These are phyloP conservation scores for Sporopachydermia quercuum DNA, from an alignment of 805 yeast genomes.

Conservation along the genomic window DNA sequence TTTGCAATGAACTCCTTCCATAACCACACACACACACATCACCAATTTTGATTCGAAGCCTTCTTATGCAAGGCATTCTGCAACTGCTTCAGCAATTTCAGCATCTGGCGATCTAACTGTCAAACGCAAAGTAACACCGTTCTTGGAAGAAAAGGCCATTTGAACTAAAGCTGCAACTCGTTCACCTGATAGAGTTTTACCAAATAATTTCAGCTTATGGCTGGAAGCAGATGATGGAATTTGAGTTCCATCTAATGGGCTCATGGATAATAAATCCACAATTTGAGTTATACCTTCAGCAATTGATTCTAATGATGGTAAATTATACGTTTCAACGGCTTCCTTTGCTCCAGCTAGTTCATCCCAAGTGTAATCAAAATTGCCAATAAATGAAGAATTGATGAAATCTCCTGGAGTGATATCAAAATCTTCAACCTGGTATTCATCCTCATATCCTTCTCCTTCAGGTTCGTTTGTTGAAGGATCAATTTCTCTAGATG, in stretches of 20 bases:
- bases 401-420: constrained; percentile 72
- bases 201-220: constrained; percentile 71
- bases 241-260: constrained; percentile 65
- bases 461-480: constrained; percentile 51
- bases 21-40: too few relatives aligned
- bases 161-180: constrained; percentile 27
- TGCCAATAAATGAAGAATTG: constrained; percentile 60
- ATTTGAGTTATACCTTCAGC: constrained; percentile 46
- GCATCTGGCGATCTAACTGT: constrained; percentile 26
- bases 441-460: constrained; percentile 88
- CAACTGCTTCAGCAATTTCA: constrained; percentile 34
- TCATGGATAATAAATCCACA: constrained; percentile 37
- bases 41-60: too few relatives aligned
- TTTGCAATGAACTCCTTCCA: too few relatives aligned
- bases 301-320: constrained; percentile 31
- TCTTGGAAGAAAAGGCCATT: constrained; percentile 26
- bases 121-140: constrained; percentile 32
- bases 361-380: constrained; percentile 61
- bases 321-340: constrained; percentile 49
- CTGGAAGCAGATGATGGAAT: constrained; percentile 36
- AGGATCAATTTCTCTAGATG: constrained; percentile 67
- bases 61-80: constrained; percentile 30
- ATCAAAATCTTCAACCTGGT: constrained; percentile 71
- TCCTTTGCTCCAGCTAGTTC: constrained; percentile 42
- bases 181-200: constrained; percentile 48